Evolutionary conservation across 257 asterid genomes (phyloP), one percentile per base, ranked within the genome.

Genomic region (Ophiorrhiza pumila): DNA sequence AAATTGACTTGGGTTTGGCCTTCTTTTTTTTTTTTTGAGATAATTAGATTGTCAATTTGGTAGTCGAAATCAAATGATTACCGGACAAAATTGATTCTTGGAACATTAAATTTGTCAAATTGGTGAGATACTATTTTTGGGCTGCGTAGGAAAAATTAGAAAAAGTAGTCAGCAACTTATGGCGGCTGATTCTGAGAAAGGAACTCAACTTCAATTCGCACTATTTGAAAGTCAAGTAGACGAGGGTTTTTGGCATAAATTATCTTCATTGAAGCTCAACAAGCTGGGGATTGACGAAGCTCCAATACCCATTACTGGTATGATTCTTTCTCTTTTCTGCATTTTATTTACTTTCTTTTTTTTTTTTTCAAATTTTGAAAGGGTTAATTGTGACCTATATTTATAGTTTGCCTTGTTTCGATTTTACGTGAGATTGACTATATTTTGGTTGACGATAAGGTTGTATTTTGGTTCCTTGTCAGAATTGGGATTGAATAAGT

Each of bases 181-280:
- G 88, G 83, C 65, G 58, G 86, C 68, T 68, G 87, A 78, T 69
- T 49, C 58, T 56, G 88, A 71, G 77, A 74, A 77, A 74, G 80
- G 72, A 27, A 59, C 79, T 42, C 66, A 81, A 65, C 91, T 91
- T 79, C 89, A 81, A 58, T 94, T 90, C 71, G 95, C 88, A 56
- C 89, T 91, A 0, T 85, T 94, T 31, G 95, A 88, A 72, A 94
- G 99, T 84, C 76, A 79, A 32, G 91, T 88, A 63, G 99, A 94
- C 65, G 99, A 88, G 83, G 96, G 97, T 0, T 94, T 91, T 68
- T 94, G 99, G 99, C 97, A 86, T 75, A 82, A 83, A 74, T 84
- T 94, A 63, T 91, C 97, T 64, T 90, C 97, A 7, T 81, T 94
- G 82, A 94, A 94, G 87, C 99, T 94, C 80, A 91, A 94, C 87